Evolutionary conservation across 2,329 filamentous ascomycete species (phyloP), one percentile per base, ranked within the genome.

Genomic region (Fusarium clavum): DNA sequence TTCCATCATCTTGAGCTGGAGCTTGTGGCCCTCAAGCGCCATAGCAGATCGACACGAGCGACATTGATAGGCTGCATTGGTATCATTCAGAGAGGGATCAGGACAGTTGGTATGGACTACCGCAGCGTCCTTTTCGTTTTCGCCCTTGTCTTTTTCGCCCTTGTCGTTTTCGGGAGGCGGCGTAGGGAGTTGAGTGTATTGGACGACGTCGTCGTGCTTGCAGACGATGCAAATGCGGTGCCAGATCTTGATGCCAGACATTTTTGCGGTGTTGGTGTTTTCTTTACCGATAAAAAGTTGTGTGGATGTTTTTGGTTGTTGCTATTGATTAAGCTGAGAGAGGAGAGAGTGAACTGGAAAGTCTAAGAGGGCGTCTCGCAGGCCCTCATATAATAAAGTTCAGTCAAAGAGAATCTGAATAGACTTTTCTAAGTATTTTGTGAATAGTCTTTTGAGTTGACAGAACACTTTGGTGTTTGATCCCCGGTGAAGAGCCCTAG

Each of bases 191-290:
- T 27, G 38, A 8, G 18, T 14, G 24, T 55, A 48, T 18, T 60
- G 18, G 22, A 68, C 25, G n/a, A 13, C 25, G 11, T 68, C 32
- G 9, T 32, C 8, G 4, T n/a, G 10, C 2, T 51, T 45, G 41
- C 65, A 68, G 27, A 24, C 12, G 22, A 40, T 22, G 48, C 65
- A 68, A 14, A 49, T 34, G 14, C 65, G 65, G 8, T 57, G 25
- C 53, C 59, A 69, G 24, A 51, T 55, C 16, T 34, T 46, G 44
- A 32, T 14, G 14, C 22, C 24, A 14, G 32, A 52, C 65, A 68
- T 68, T 18, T 11, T 52, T 14, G 3, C n/a, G 49, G 13, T 44
- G 20, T 18, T 38, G 29, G 12, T 48, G 24, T 2, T 8, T 32
- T 34, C 22, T 51, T 27, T 53, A 25, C 18, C 13, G n/a, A 27